These are phyloP conservation scores for Cenchrus purpureus DNA, from an alignment of 176 grass and related monocot genomes.

Conservation along the genomic window DNA sequence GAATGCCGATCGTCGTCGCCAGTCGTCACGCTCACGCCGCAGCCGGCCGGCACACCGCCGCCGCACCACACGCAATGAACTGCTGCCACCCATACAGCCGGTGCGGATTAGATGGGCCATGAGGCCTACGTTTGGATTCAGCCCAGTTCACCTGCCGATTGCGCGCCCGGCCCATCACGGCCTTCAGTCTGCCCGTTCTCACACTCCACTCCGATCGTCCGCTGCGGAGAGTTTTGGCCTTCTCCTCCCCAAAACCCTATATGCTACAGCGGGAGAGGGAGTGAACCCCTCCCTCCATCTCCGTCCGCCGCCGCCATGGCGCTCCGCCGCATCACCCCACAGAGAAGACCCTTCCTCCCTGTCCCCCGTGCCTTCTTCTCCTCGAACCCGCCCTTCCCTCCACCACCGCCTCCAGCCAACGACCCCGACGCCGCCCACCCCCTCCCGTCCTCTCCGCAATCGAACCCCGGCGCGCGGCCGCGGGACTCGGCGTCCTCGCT, in stretches of 20 bases:
- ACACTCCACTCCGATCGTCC: background rate
- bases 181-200: background rate
- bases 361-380: slow-evolving; percentile 29
- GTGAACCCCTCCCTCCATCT: slow-evolving; percentile 1
- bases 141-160: background rate
- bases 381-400: slow-evolving; percentile 31
- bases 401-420: slow-evolving; percentile 12
- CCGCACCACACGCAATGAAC: too few species aligned
- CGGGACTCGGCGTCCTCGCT: slow-evolving; percentile 9
- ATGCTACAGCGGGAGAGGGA: background rate
- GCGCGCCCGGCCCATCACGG: background rate
- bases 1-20: background rate
- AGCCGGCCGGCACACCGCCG: too few species aligned
- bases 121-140: too few species aligned
- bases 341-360: slow-evolving; percentile 17
- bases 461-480: slow-evolving; percentile 1
- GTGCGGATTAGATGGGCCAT: background rate
- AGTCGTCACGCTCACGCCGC: background rate
- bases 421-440: slow-evolving; percentile 16
- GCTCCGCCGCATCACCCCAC: slow-evolving; percentile 42
- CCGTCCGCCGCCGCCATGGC: slow-evolving; percentile 50
- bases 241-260: slow-evolving; percentile 38
- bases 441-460: background rate
- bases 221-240: background rate
- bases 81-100: too few species aligned